These are phyloP conservation scores for Takakia lepidozioides DNA, from an alignment of 225 moss, liverwort and hornwort species.

Conservation along the genomic window DNA sequence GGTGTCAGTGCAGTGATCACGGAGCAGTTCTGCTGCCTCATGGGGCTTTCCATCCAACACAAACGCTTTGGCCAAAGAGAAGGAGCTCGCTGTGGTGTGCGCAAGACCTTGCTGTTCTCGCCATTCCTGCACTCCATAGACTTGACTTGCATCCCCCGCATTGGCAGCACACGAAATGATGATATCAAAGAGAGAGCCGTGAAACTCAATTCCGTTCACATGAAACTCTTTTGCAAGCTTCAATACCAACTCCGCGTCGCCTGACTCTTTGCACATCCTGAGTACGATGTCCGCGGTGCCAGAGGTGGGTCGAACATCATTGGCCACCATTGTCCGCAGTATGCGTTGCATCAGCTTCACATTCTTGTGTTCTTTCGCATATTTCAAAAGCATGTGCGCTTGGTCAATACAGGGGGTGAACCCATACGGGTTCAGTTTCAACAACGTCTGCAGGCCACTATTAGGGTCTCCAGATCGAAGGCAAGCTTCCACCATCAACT, in stretches of 20 bases:
- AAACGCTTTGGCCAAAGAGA: slow-evolving; percentile 40
- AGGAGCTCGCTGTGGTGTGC: slow-evolving; percentile 43
- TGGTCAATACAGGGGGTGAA: slow-evolving; percentile 70
- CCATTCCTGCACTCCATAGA: slow-evolving; percentile 45
- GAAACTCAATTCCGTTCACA: slow-evolving; percentile 25
- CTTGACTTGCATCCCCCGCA: slow-evolving; percentile 29
- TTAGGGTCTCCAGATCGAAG: slow-evolving; percentile 52
- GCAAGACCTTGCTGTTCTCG: slow-evolving; percentile 28
- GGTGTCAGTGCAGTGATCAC: slow-evolving; percentile 23
- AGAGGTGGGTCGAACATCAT: slow-evolving; percentile 54
- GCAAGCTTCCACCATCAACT: slow-evolving; percentile 75
- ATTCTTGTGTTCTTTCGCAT: slow-evolving; percentile 61
- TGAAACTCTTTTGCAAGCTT: slow-evolving; percentile 42
- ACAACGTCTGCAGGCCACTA: slow-evolving; percentile 62
- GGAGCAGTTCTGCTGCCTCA: slow-evolving; percentile 32
- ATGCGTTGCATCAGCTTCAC: slow-evolving; percentile 57
- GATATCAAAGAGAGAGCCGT: slow-evolving; percentile 35
- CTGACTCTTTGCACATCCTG: slow-evolving; percentile 55
- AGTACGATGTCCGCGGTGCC: slow-evolving; percentile 67
- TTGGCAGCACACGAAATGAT: slow-evolving; percentile 51
- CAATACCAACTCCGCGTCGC: slow-evolving; percentile 36
- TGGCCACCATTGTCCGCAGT: slow-evolving; percentile 66
- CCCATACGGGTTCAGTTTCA: slow-evolving; percentile 67
- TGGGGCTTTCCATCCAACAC: slow-evolving; percentile 27
- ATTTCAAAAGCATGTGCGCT: slow-evolving; percentile 69